Conservation (phyloP, 2,329 filamentous ascomycete genomes). For the Tolypocladium pustulatum region DNA sequence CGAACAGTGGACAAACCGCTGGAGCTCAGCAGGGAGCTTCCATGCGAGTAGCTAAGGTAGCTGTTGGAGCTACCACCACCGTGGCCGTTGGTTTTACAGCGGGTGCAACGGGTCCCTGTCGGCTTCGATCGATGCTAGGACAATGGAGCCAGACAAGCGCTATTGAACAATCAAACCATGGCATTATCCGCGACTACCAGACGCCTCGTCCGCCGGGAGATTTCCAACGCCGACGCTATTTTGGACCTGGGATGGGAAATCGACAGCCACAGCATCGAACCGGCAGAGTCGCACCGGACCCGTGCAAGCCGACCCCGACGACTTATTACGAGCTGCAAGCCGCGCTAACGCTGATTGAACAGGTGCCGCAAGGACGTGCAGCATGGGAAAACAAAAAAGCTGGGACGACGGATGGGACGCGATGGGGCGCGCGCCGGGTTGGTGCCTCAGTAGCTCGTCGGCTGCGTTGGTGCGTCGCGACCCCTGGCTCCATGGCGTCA, state of each 20-base stretch:
- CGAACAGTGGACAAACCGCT: not conserved
- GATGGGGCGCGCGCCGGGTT: not conserved
- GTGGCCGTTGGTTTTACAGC: too few relatives aligned
- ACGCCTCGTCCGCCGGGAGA: not conserved
- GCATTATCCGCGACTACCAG: not conserved
- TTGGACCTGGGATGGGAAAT: not conserved
- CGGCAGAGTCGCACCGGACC: not conserved
- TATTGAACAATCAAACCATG: not conserved
- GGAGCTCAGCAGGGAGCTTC: not conserved
- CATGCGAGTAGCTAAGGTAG: not conserved
- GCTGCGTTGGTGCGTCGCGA: slow-evolving; percentile 1
- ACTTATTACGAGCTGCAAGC: not conserved
- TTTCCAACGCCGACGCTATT: not conserved
- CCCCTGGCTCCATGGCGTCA: slow-evolving; percentile 14
- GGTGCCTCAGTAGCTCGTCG: not conserved
- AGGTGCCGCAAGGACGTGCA: not conserved
- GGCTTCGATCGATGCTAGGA: not conserved
- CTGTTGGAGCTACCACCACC: not conserved
- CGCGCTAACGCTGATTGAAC: not conserved
- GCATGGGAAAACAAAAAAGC: not conserved
- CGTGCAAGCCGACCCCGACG: not conserved
- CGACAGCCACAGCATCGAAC: not conserved
- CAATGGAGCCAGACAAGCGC: not conserved
- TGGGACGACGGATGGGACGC: not conserved
- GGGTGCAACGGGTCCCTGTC: too few relatives aligned